phyloP scores from a whole-genome alignment of 73 alveolate species.

The Stentor coeruleus region DNA sequence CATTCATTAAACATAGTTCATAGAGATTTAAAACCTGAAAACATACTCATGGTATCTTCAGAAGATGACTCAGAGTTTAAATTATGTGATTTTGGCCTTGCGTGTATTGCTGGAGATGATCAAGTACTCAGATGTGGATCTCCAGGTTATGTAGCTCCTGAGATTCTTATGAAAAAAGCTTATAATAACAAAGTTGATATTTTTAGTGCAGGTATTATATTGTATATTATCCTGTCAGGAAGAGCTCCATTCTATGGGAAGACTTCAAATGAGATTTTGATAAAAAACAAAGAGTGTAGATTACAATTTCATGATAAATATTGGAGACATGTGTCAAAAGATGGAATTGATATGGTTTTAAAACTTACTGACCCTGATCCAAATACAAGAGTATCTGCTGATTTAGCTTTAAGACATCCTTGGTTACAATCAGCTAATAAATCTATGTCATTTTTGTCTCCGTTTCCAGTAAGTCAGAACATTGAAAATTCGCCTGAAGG shows the following conservation, averaged over 20 bases:
- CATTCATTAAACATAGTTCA: constrained; percentile 31
- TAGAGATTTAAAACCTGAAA: constrained; percentile 60
- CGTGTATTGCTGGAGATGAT: constrained; percentile 32
- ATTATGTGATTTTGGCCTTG: constrained; percentile 58
- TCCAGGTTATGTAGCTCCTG: constrained; percentile 74
- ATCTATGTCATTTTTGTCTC: neutral
- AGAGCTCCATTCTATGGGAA: constrained; percentile 62
- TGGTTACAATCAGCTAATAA: neutral
- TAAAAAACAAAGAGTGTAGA: neutral
- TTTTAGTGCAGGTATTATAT: constrained; percentile 57
- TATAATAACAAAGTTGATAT: constrained; percentile 55
- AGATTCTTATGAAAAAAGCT: constrained; percentile 45
- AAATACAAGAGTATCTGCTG: neutral
- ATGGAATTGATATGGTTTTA: constrained; percentile 10
- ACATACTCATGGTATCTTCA: constrained; percentile 41
- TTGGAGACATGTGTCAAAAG: neutral
- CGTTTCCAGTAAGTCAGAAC: neutral
- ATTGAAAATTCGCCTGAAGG: neutral
- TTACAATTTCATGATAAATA: neutral
- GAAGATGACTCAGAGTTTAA: constrained; percentile 40
- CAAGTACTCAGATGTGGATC: constrained; percentile 54
- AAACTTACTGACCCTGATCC: constrained; percentile 1
- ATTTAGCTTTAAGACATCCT: neutral
- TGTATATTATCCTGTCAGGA: constrained; percentile 57
- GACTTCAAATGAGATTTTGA: constrained; percentile 17